Percentiles rank a stretch among this genome's conserved stretches.
Conservation (phyloP, 139 green algal genomes). For the Chloropicon primus region DNA sequence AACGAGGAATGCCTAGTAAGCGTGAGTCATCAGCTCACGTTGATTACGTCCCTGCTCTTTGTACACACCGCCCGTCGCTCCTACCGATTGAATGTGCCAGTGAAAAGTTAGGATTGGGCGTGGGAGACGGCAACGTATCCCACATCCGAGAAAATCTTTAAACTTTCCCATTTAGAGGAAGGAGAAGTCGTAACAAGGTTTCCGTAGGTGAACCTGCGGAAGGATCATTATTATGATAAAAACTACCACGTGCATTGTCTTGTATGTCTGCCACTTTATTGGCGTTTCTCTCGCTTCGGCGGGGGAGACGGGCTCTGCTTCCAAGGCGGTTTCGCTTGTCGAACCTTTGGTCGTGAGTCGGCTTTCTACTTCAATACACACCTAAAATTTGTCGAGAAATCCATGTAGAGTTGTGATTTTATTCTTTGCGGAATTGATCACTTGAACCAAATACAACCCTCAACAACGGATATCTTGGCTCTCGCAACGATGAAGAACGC, state of each 20-base stretch:
- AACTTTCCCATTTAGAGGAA: conserved; percentile 67
- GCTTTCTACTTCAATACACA: neutral
- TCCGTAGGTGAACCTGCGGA: conserved; percentile 70
- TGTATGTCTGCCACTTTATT: neutral
- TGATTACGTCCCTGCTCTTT: too few relatives aligned
- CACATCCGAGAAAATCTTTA: conserved; percentile 61
- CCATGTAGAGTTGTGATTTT: neutral
- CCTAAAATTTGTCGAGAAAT: neutral
- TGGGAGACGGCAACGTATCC: too few relatives aligned
- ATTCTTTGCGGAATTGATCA: neutral
- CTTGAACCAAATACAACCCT: conserved; percentile 55
- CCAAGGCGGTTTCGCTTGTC: neutral
- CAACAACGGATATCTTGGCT: conserved; percentile 80
- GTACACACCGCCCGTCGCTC: too few relatives aligned
- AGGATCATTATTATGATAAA: neutral
- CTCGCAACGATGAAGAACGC: conserved; percentile 84
- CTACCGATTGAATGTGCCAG: too few relatives aligned
- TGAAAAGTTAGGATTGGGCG: too few relatives aligned
- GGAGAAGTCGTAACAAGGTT: conserved; percentile 80
- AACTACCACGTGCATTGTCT: neutral
- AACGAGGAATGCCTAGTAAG: neutral
- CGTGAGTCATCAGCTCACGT: neutral
- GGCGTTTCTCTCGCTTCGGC: too few relatives aligned
- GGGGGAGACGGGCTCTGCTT: too few relatives aligned
- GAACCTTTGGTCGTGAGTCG: neutral